Evolutionary conservation across 352 stramenopile genomes (phyloP), one percentile per base, ranked within the genome.

Genomic region (Globisporangium recalcitrans): DNA sequence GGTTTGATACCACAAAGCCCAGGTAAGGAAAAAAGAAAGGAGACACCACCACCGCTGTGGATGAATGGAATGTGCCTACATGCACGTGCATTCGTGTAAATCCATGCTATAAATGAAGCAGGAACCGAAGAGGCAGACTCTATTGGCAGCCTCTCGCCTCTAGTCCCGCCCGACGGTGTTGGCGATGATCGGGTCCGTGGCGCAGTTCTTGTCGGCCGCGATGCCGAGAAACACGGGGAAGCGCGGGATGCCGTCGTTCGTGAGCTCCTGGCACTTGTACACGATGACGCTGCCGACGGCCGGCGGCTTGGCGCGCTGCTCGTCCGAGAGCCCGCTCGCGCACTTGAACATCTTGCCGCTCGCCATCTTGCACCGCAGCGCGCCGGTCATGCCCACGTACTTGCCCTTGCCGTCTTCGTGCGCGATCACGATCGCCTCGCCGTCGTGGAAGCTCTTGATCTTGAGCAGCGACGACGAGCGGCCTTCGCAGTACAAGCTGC

Each of bases 181-280:
- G 19, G 75, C 62, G 36, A 82, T 81, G 19, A 81, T 58, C 21
- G 78, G 78, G 55, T 88, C 78, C 27, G 58, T 82, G 1, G 78
- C 62, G 13, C 62, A 65, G 24, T 59, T 77, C 54, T 89, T 86
- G 62, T 89, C 80, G 7, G 75, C 76, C 3, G 77, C 76, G 21
- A 86, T 4, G 1, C 80, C 80, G 29, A 88, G 63, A 63, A 87
- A 93, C 27, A 87, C 75, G 0, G 83, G 83, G 70, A 93, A 93
- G 10, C 83, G 77, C 16, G 83, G 83, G 57, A 89, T 83, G 22
- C 74, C 73, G 60, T 76, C 76, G 55, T 78, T 78, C 54, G 80
- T 93, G 47, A 89, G 75, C 64, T 93, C 83, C 60, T 91, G 80
- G 40, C 78, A 93, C 61, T 88, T 88, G 74, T 90, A 91, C 67